A percentile compares a stretch with the other conserved stretches of the same genome.
These are phyloP conservation scores for Reutealis trisperma DNA, from an alignment of 345 rosid genomes.

Conservation along the genomic window DNA sequence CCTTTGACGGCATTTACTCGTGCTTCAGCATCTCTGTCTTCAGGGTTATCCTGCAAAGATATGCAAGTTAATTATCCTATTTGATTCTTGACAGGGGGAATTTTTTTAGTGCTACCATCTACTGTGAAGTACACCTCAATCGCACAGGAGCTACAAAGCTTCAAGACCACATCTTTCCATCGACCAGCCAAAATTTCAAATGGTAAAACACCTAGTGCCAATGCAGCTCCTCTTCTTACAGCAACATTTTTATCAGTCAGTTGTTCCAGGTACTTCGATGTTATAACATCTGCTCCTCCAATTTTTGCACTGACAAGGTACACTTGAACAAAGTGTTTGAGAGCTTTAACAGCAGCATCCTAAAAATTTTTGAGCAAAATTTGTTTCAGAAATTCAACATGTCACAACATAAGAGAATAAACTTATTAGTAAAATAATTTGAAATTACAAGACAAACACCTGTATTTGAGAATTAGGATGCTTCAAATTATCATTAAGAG, in stretches of 20 bases:
- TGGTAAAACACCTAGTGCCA: slow-evolving; percentile 83
- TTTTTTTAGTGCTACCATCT: slow-evolving; percentile 4
- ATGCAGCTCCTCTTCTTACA: slow-evolving; percentile 87
- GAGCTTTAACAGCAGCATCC: slow-evolving; percentile 79
- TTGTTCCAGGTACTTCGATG: slow-evolving; percentile 61
- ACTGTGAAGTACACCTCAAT: slow-evolving; percentile 63
- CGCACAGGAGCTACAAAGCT: slow-evolving; percentile 68
- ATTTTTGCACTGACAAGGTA: slow-evolving; percentile 44
- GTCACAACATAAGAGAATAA: slow-evolving; percentile 11
- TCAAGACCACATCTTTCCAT: slow-evolving; percentile 67
- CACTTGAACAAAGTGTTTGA: slow-evolving; percentile 62
- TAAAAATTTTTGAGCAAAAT: slow-evolving; percentile 20
- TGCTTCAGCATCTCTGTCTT: slow-evolving; percentile 96
- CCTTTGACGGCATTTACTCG: slow-evolving; percentile 92
- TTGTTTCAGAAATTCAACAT: slow-evolving; percentile 13
- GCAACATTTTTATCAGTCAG: slow-evolving; percentile 81
- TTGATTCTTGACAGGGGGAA: slow-evolving; percentile 1
- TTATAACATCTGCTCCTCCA: slow-evolving; percentile 43
- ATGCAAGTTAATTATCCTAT: slow-evolving; percentile 19
- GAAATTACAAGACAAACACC: slow-evolving; percentile 45
- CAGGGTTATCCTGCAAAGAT: slow-evolving; percentile 67
- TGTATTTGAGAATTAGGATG: slow-evolving; percentile 97
- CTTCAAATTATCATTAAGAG: slow-evolving; percentile 81
- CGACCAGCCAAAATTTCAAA: slow-evolving; percentile 56
- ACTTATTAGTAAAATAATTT: slow-evolving; percentile 10